phyloP scores from a whole-genome alignment of 2,329 filamentous ascomycete genomes.

The Blastomyces gilchristii region DNA sequence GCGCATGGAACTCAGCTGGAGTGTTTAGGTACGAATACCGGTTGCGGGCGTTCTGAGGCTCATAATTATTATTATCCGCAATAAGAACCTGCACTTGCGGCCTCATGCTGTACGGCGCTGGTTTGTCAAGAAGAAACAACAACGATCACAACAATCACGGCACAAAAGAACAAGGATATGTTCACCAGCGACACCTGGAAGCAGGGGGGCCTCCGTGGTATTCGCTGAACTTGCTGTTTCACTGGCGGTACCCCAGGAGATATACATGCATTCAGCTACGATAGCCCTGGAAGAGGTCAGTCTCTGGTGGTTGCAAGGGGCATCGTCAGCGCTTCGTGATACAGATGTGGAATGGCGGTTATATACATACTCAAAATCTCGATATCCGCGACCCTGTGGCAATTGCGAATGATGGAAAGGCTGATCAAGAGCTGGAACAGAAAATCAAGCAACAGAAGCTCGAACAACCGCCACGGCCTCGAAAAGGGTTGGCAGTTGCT shows the following conservation, averaged over 20 bases:
- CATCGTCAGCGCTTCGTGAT: slow-evolving; percentile 4
- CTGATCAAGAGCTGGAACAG: background rate
- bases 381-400: background rate
- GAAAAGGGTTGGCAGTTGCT: background rate
- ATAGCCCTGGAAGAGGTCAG: background rate
- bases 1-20: slow-evolving; percentile 13
- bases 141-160: background rate
- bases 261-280: background rate
- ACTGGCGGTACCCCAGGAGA: background rate
- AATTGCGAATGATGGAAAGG: background rate
- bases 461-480: background rate
- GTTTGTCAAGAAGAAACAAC: background rate
- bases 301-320: background rate
- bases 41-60: slow-evolving; percentile 1
- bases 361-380: background rate
- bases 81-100: slow-evolving; percentile 6
- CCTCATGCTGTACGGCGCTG: slow-evolving; percentile 9
- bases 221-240: background rate
- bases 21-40: slow-evolving; percentile 16
- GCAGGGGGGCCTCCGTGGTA: background rate
- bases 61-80: slow-evolving; percentile 3
- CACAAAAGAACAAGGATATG: slow-evolving; percentile 2
- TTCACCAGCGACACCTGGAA: slow-evolving; percentile 2
- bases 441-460: background rate
- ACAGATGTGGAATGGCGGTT: background rate